Evolutionary conservation across 2,329 filamentous ascomycete genomes (phyloP), one percentile per base, ranked within the genome.

Genomic region (Colletotrichum caudatum): DNA sequence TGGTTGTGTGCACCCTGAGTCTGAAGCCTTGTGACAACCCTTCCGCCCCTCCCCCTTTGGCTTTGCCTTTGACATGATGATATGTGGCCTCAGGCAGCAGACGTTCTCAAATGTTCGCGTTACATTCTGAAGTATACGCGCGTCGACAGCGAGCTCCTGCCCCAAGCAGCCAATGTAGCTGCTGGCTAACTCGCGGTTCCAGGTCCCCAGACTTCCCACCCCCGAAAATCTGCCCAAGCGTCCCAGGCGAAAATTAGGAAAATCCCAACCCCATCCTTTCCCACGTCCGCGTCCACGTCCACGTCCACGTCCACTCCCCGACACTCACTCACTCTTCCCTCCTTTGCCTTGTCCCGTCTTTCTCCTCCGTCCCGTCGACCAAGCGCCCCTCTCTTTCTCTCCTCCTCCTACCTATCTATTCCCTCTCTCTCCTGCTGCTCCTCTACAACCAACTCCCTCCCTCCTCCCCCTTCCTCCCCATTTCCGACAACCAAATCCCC

Each of bases 211-310:
- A 62, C 59, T 66, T 51, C 56, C 67, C 69, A 60, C 72, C 64
- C 46, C 59, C 59, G 46, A n/a, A 70, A 67, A 67, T 60, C 54
- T 67, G 69, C 69, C 71, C 68, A 74, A 74, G 71, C 71, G 72
- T 73, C 63, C 64, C 69, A 70, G 65, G 56, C 74, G 73, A 75
- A 75, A 75, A 73, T 74, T 73, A 58, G 72, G 70, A 75, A 75
- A 75, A 75, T 73, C 70, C 76, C 76, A 76, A 74, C 76, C 77
- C 76, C 75, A 74, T 76, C 73, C 74, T 74, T 73, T 72, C 72
- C 73, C 61, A 67, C 61, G 59, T 71, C 72, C 70, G 61, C 68
- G 58, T 73, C 69, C 68, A 62, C 67, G 59, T 72, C 50, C 68
- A 44, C 41, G 16, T 44, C 16, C 41, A 44, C 41, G 48, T 51